These are phyloP conservation scores for Neurospora sp. DNA, from an alignment of 495 filamentous ascomycete genomes.

Conservation along the genomic window DNA sequence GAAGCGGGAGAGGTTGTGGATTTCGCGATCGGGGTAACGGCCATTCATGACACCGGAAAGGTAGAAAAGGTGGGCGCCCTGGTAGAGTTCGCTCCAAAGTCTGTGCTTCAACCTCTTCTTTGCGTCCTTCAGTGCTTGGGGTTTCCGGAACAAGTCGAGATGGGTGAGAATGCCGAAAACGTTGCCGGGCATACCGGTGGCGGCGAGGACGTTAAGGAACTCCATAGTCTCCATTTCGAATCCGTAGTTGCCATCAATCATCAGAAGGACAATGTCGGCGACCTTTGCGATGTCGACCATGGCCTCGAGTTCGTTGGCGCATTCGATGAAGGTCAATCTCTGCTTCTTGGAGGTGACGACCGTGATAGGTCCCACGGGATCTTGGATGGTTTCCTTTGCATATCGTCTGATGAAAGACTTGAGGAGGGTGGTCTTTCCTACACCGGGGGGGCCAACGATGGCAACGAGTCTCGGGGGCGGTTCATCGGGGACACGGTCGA, in stretches of 20 bases:
- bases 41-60: slow-evolving; percentile 92
- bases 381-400: slow-evolving; percentile 85
- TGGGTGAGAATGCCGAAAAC: slow-evolving; percentile 96
- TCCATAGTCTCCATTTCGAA: slow-evolving; percentile 99
- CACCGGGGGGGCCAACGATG: slow-evolving; percentile 88
- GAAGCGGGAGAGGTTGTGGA: slow-evolving; percentile 90
- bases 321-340: slow-evolving; percentile 91
- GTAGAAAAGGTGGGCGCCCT: slow-evolving; percentile 94
- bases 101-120: slow-evolving; percentile 95
- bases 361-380: slow-evolving; percentile 84
- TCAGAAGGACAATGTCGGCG: slow-evolving; percentile 87
- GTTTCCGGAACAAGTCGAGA: slow-evolving; percentile 89
- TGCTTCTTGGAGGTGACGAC: slow-evolving; percentile 90
- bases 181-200: slow-evolving; percentile 94
- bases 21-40: slow-evolving; percentile 90
- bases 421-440: slow-evolving; percentile 54
- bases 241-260: slow-evolving; percentile 97
- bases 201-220: slow-evolving; percentile 81
- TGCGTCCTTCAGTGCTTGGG: slow-evolving; percentile 73
- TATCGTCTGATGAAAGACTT: slow-evolving; percentile 92
- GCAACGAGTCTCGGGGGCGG: slow-evolving; percentile 87
- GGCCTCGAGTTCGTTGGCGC: slow-evolving; percentile 83
- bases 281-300: slow-evolving; percentile 97
- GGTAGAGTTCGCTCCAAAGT: slow-evolving; percentile 93
- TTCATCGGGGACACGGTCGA: slow-evolving; percentile 91